Base-by-base conservation (phyloP, 331 rosid species). In the Arachis monticola region DNA sequence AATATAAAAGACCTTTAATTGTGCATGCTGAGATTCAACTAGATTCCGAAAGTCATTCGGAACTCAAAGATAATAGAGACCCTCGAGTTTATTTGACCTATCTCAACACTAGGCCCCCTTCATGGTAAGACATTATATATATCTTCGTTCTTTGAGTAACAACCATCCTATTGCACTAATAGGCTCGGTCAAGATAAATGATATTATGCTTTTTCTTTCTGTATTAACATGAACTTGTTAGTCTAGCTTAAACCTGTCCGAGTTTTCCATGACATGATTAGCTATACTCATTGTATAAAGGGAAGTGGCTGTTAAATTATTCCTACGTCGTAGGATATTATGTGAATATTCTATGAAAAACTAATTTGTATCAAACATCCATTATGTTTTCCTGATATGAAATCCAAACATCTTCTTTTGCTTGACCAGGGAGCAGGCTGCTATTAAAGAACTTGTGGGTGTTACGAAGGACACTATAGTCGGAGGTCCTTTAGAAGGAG, bases 401-500 rank as follows among this genome's bases (percentile, higher is more conserved):
- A 22, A 22, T 22, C 27, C 27, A 22, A 22, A 22, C 27, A 22
- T 22, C 27, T 22, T 66, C 46, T 57, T 63, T 70, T 66, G 70
- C 17, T 41, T 60, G 79, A 87, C 38, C 84, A 94, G 99, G 99
- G 99, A 94, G 82, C 82, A 90, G 84, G 97, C 91, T 75, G 97
- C 99, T 58, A 85, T 94, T 63, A 84, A 73, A 77, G 82, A 92
- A 79, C 93, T 94, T 59, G 83, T 92, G 72, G 81, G 81, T 10
- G 90, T 82, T 77, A 66, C 99, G 42, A 86, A 88, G 83, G 91
- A 87, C 79, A 94, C 97, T 60, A 79, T 82, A 78, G 73, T 13
- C 17, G 96, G 96, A 17, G 97, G 96, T 77, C 67, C 87, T 44
- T 85, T 92, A 55, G 92, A 88, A 82, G 99, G 99, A 85, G 96